Conservation (phyloP, 2,329 filamentous ascomycete species). For the Hymenoscyphus fructigenus region DNA sequence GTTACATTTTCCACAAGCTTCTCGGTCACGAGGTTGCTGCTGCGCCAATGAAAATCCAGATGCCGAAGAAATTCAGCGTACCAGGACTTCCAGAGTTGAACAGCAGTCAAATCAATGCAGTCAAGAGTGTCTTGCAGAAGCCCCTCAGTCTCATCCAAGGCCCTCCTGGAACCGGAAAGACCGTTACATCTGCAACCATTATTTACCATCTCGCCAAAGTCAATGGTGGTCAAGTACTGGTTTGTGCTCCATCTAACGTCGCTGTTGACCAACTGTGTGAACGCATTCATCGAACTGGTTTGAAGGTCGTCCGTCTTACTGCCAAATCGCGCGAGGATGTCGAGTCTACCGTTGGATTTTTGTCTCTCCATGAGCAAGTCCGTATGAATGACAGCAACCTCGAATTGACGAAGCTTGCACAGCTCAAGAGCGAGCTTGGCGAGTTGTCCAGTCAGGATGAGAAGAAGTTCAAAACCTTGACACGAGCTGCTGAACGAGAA, state of each 20-base stretch:
- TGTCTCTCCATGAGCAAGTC: conserved; percentile 95
- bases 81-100: conserved; percentile 94
- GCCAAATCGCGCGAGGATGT: conserved; percentile 98
- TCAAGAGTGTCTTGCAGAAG: conserved; percentile 91
- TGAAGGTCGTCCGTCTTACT: conserved; percentile 97
- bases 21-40: conserved; percentile 93
- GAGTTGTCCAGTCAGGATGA: conserved; percentile 94
- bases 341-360: conserved; percentile 94
- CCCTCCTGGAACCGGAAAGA: conserved; percentile 96
- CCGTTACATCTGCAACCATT: conserved; percentile 96
- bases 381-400: conserved; percentile 96
- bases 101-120: conserved; percentile 91
- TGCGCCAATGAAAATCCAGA: conserved; percentile 90
- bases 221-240: conserved; percentile 90
- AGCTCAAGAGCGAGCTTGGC: conserved; percentile 87
- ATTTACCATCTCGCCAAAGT: conserved; percentile 97
- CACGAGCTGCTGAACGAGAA: conserved; percentile 88
- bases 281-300: conserved; percentile 87
- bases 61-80: conserved; percentile 96
- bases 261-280: conserved; percentile 98
- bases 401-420: conserved; percentile 86
- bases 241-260: conserved; percentile 97
- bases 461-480: conserved; percentile 97
- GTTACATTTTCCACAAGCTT: conserved; percentile 97
- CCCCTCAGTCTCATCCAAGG: conserved; percentile 95